These are phyloP conservation scores for Ceratobasidium sp. DNA, from an alignment of 1,284 basidiomycete species.

Conservation along the genomic window DNA sequence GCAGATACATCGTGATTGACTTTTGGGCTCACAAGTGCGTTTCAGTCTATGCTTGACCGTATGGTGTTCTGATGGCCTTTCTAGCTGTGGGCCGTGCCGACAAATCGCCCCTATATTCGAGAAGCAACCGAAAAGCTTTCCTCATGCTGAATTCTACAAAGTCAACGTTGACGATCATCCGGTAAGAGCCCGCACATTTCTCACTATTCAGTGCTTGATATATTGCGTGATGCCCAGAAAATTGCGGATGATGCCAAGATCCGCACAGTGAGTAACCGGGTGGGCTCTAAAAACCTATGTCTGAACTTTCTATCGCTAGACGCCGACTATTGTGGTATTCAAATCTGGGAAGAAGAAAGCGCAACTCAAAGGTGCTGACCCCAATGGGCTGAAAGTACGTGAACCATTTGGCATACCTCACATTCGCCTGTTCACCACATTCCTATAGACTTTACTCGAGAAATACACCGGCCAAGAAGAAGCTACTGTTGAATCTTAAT, in stretches of 20 bases:
- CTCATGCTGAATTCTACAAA: conserved; percentile 44
- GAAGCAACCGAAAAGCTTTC: conserved; percentile 29
- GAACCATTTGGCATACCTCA: conserved; percentile 53
- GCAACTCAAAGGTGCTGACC: conserved; percentile 71
- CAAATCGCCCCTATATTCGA: conserved; percentile 46
- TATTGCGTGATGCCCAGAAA: conserved; percentile 54
- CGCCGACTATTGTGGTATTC: conserved; percentile 83
- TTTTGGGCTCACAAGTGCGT: conserved; percentile 43
- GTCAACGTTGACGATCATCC: conserved; percentile 44
- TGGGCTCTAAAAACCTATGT: conserved; percentile 91
- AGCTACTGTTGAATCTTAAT: not conserved
- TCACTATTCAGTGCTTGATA: not conserved
- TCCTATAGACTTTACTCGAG: conserved; percentile 28
- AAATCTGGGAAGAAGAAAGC: conserved; percentile 72
- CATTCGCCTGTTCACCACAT: not conserved
- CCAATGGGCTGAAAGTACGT: conserved; percentile 53
- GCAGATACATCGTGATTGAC: conserved; percentile 35
- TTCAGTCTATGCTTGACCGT: not conserved
- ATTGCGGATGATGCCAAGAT: conserved; percentile 74
- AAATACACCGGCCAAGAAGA: conserved; percentile 20
- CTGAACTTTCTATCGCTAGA: conserved; percentile 90
- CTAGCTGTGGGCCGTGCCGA: conserved; percentile 41
- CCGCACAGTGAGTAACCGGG: conserved; percentile 59
- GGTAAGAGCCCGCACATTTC: conserved; percentile 6
- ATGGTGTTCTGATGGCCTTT: not conserved